phyloP scores from a whole-genome alignment of 495 filamentous ascomycete species.

The Ramalina peruviana region DNA sequence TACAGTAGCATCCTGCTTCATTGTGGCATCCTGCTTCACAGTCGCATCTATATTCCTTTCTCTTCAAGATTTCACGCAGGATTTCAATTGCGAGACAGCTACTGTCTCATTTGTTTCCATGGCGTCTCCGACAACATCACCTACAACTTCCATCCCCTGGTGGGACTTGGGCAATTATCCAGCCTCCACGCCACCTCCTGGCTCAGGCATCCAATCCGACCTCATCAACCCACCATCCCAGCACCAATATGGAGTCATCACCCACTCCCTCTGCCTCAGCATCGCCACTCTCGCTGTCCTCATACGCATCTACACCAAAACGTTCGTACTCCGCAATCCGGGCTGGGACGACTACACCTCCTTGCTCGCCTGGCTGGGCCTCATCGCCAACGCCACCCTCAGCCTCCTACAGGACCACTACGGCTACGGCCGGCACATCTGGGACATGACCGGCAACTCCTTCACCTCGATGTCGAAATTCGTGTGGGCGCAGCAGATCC shows the following conservation, averaged over 20 bases:
- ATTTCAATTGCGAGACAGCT: too few relatives aligned
- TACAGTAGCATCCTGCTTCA: too few relatives aligned
- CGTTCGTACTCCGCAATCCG: neutral
- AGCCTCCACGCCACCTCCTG: slow-evolving; percentile 4
- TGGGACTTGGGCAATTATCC: slow-evolving; percentile 2
- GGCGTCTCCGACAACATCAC: too few relatives aligned
- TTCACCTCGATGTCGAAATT: slow-evolving; percentile 15
- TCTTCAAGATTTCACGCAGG: too few relatives aligned
- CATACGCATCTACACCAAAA: slow-evolving; percentile 10
- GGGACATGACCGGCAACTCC: slow-evolving; percentile 15
- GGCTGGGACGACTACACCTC: slow-evolving; percentile 11
- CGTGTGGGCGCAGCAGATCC: slow-evolving; percentile 19
- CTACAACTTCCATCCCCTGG: neutral
- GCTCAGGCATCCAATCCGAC: slow-evolving; percentile 8
- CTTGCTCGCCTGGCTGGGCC: neutral
- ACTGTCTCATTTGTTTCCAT: too few relatives aligned
- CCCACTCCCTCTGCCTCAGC: slow-evolving; percentile 4
- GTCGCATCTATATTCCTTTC: too few relatives aligned
- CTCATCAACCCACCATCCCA: slow-evolving; percentile 5
- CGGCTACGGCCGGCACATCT: slow-evolving; percentile 22
- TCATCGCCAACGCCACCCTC: neutral
- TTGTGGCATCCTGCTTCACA: too few relatives aligned
- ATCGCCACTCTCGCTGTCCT: slow-evolving; percentile 7
- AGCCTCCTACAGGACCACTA: slow-evolving; percentile 1
- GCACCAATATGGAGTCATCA: slow-evolving; percentile 4